Percentiles rank a stretch among this genome's conserved stretches.
phyloP scores from a whole-genome alignment of 768 basidiomycete species.

The Cytidiella melzeri region DNA sequence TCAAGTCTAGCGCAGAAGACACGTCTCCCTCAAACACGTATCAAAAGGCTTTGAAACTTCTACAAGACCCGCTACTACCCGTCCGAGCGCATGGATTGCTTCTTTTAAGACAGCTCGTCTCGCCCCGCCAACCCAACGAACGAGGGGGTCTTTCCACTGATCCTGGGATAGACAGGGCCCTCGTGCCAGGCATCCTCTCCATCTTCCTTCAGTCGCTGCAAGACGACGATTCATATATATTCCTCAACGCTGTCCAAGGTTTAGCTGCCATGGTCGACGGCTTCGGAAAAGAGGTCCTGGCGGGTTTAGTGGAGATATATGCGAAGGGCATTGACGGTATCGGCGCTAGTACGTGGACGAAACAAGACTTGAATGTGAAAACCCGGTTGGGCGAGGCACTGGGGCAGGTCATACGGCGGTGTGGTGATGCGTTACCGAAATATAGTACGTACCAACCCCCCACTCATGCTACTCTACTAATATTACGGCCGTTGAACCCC shows the following conservation, averaged over 20 bases:
- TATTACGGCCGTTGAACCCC: not conserved
- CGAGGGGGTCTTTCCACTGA: conserved; percentile 4
- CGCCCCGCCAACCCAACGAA: conserved; percentile 13
- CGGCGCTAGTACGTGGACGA: conserved; percentile 38
- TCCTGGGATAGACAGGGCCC: conserved; percentile 44
- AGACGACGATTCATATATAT: conserved; percentile 95
- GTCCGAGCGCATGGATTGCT: conserved; percentile 91
- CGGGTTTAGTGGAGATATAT: conserved; percentile 63
- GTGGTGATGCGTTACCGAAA: conserved; percentile 59
- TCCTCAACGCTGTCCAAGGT: conserved; percentile 88
- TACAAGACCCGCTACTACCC: conserved; percentile 89
- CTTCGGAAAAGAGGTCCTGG: conserved; percentile 68
- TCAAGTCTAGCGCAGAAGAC: conserved; percentile 24
- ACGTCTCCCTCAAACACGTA: conserved; percentile 59
- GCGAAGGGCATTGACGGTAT: conserved; percentile 45
- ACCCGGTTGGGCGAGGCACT: conserved; percentile 84
- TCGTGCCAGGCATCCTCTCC: conserved; percentile 78
- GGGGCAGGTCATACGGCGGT: conserved; percentile 65
- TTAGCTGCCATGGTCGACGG: conserved; percentile 79
- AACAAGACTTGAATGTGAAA: conserved; percentile 65
- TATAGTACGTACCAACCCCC: conserved; percentile 47
- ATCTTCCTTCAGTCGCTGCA: conserved; percentile 82
- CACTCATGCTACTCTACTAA: conserved; percentile 12
- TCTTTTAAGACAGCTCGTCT: conserved; percentile 72
- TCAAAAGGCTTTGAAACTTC: conserved; percentile 78